A percentile compares a stretch with the other conserved stretches of the same genome.
These are phyloP conservation scores for Trifolium fragiferum DNA, from an alignment of 306 rosid species.

Conservation along the genomic window DNA sequence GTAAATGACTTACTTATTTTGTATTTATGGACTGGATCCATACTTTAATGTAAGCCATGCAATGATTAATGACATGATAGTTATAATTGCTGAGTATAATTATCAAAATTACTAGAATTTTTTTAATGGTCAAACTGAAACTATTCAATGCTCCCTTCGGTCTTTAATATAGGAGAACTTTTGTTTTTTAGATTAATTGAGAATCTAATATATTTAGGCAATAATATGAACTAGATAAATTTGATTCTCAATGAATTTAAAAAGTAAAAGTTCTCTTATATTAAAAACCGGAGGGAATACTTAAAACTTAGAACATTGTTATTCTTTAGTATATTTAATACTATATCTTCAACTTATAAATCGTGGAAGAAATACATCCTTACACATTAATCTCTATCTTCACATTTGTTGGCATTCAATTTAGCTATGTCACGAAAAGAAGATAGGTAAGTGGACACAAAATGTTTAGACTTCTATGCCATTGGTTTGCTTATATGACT, in stretches of 20 bases:
- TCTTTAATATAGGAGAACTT: too few relatives aligned
- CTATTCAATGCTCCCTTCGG: too few relatives aligned
- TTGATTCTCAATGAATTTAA: too few relatives aligned
- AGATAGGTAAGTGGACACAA: conserved; percentile 15
- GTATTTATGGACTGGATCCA: background rate
- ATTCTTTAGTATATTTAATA: too few relatives aligned
- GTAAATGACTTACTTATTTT: conserved; percentile 9
- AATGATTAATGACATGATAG: conserved; percentile 5
- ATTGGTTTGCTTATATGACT: background rate
- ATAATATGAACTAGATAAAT: too few relatives aligned
- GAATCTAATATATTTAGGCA: too few relatives aligned
- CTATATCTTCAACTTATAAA: background rate
- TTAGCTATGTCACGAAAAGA: conserved; percentile 11
- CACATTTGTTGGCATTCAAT: conserved; percentile 16
- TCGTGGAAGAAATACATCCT: conserved; percentile 35
- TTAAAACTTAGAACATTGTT: too few relatives aligned
- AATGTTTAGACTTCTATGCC: background rate
- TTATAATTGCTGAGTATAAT: background rate
- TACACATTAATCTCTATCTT: background rate
- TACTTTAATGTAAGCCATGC: background rate
- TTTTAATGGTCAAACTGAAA: background rate
- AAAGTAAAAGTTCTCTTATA: too few relatives aligned
- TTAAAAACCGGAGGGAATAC: too few relatives aligned
- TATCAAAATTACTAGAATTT: background rate
- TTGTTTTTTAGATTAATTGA: too few relatives aligned